phyloP scores from a whole-genome alignment of 106 monocot species.

The Acorus calamus region DNA sequence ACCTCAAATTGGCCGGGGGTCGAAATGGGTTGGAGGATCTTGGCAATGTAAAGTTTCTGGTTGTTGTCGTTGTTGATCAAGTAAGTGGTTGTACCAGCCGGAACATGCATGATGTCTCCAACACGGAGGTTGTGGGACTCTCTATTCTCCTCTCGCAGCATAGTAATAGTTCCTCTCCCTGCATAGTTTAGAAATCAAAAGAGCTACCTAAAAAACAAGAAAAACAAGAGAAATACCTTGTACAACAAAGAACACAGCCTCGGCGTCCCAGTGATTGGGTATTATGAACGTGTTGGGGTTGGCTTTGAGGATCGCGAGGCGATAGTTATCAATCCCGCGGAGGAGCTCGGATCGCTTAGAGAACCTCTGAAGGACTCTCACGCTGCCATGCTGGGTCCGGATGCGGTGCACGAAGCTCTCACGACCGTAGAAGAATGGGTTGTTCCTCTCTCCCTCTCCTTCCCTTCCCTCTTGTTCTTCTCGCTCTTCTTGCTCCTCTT shows the following conservation, averaged over 20 bases:
- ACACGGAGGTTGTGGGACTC: conserved; percentile 21
- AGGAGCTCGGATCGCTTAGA: conserved; percentile 13
- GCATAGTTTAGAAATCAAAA: neutral
- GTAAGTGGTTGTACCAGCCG: conserved; percentile 28
- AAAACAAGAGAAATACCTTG: conserved; percentile 5
- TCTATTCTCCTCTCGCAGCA: conserved; percentile 12
- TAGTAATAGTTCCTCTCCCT: conserved; percentile 29
- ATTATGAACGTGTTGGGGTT: conserved; percentile 18
- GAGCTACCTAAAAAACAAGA: neutral
- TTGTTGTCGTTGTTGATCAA: conserved; percentile 27
- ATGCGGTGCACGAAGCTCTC: conserved; percentile 18
- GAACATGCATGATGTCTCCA: conserved; percentile 35
- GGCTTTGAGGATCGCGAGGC: conserved; percentile 14
- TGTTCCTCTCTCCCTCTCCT: neutral
- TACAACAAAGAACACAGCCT: conserved; percentile 23
- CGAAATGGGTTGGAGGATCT: conserved; percentile 27
- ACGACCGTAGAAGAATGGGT: conserved; percentile 5
- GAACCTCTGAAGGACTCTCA: conserved; percentile 17
- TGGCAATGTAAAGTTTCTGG: conserved; percentile 26
- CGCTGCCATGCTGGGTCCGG: conserved; percentile 10
- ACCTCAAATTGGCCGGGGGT: conserved; percentile 28
- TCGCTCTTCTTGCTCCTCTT: neutral
- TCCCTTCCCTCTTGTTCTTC: conserved; percentile 5
- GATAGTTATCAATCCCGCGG: conserved; percentile 15
- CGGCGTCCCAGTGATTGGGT: conserved; percentile 67